Conservation (phyloP, 2,329 filamentous ascomycete species). For the Kalmusia sp. region DNA sequence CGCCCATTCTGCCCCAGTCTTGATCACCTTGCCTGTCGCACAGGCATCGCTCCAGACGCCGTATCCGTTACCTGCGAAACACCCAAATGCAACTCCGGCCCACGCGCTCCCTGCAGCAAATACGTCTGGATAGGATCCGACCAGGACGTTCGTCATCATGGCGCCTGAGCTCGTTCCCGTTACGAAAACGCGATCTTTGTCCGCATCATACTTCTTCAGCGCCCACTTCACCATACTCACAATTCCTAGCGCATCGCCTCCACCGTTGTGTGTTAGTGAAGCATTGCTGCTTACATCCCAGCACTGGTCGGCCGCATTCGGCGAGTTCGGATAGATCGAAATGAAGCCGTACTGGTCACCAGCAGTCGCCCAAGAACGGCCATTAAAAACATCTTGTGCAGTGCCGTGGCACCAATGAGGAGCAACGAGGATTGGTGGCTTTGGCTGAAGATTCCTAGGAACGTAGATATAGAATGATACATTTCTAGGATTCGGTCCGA, state of each 20-base stretch:
- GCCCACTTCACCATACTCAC: slow-evolving; percentile 41
- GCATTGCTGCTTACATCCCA: slow-evolving; percentile 45
- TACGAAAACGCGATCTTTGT: slow-evolving; percentile 40
- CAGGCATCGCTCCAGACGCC: slow-evolving; percentile 41
- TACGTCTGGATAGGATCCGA: slow-evolving; percentile 43
- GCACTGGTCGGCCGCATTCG: slow-evolving; percentile 39
- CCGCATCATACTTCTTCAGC: slow-evolving; percentile 35
- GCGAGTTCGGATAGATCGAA: slow-evolving; percentile 40
- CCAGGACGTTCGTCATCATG: slow-evolving; percentile 45
- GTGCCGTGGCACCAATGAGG: slow-evolving; percentile 45
- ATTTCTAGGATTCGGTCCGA: slow-evolving; percentile 43
- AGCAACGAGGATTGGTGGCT: slow-evolving; percentile 39
- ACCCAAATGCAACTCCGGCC: slow-evolving; percentile 46
- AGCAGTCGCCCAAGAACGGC: slow-evolving; percentile 35
- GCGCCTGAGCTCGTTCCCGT: slow-evolving; percentile 43
- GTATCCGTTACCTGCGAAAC: slow-evolving; percentile 40
- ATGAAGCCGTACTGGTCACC: slow-evolving; percentile 45
- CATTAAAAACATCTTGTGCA: slow-evolving; percentile 36
- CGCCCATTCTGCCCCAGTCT: slow-evolving; percentile 39
- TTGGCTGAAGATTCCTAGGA: slow-evolving; percentile 33
- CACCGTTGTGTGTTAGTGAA: slow-evolving; percentile 40
- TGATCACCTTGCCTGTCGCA: slow-evolving; percentile 39
- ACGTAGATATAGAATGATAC: slow-evolving; percentile 44
- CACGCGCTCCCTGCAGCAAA: slow-evolving; percentile 44
- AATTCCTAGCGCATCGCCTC: slow-evolving; percentile 42